Evolutionary conservation across 306 rosid genomes (phyloP).

Genomic region (Acmispon strigosus): DNA sequence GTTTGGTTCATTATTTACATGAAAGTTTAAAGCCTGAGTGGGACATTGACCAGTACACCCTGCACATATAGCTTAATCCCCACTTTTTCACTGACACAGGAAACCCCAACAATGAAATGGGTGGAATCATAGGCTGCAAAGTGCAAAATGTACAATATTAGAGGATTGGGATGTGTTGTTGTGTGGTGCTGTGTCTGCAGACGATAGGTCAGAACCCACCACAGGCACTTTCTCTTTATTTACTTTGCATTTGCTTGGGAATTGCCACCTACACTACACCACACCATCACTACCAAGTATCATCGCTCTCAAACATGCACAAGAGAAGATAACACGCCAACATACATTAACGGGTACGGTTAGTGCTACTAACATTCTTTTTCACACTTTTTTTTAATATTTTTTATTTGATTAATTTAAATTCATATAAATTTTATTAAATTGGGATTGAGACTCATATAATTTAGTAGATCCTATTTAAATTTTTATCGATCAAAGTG

Average conservation of each 20-base stretch:
- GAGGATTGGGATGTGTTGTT: conserved; percentile 26
- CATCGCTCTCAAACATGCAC: conserved; percentile 34
- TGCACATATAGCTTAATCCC: neutral
- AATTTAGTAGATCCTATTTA: no score
- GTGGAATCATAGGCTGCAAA: conserved; percentile 46
- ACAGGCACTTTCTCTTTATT: conserved; percentile 28
- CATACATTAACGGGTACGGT: no score
- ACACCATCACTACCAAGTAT: neutral
- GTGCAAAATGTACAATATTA: conserved; percentile 30
- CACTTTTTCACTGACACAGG: conserved; percentile 27
- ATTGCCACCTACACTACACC: conserved; percentile 20
- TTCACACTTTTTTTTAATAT: no score
- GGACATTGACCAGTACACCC: neutral
- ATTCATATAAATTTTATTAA: no score
- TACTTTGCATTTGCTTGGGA: conserved; percentile 9
- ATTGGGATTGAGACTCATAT: no score
- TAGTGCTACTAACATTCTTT: no score
- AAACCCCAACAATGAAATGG: conserved; percentile 32
- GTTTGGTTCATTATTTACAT: conserved; percentile 1
- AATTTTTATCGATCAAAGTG: no score
- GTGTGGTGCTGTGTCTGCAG: neutral
- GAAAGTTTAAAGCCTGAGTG: conserved; percentile 12
- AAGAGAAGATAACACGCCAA: no score
- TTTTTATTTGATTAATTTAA: no score
- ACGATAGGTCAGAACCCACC: conserved; percentile 30